Conservation (phyloP, 345 rosid genomes). For the Carallia pectinifolia region DNA sequence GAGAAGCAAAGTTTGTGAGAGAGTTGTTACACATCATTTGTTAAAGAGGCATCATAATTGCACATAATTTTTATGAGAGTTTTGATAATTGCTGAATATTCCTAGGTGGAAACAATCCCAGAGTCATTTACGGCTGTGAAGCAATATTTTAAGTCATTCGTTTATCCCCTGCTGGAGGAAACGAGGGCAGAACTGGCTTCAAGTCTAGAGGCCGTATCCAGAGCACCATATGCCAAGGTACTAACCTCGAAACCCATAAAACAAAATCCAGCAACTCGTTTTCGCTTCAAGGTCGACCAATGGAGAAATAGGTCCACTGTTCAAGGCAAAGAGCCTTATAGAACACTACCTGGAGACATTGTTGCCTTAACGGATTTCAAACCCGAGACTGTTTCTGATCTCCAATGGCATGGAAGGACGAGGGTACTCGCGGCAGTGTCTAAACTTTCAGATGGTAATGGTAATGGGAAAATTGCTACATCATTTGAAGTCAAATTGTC, state of each 20-base stretch:
- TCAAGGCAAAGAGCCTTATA: slow-evolving; percentile 34
- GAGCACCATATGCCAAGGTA: slow-evolving; percentile 37
- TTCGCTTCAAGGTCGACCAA: slow-evolving; percentile 2
- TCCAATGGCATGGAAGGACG: slow-evolving; percentile 27
- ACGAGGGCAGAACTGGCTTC: slow-evolving; percentile 37
- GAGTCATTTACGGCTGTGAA: not conserved
- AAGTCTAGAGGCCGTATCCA: slow-evolving; percentile 27
- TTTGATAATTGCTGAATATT: no score
- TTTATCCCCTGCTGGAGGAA: slow-evolving; percentile 45
- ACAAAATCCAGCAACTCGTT: no score
- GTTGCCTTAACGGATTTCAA: slow-evolving; percentile 31
- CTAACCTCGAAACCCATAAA: no score
- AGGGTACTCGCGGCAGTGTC: slow-evolving; percentile 32
- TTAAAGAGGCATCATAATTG: no score
- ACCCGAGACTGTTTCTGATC: slow-evolving; percentile 38
- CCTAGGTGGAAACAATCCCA: slow-evolving; percentile 1
- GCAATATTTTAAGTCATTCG: not conserved
- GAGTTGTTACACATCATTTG: no score
- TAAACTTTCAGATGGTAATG: not conserved
- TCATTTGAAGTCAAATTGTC: slow-evolving; percentile 23
- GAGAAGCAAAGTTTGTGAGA: no score
- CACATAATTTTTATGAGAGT: no score
- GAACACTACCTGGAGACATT: slow-evolving; percentile 42
- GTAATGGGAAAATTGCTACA: not conserved
- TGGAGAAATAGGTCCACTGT: slow-evolving; percentile 40